phyloP scores from a whole-genome alignment of 257 asterid species.

The Solanum chiquidenum region DNA sequence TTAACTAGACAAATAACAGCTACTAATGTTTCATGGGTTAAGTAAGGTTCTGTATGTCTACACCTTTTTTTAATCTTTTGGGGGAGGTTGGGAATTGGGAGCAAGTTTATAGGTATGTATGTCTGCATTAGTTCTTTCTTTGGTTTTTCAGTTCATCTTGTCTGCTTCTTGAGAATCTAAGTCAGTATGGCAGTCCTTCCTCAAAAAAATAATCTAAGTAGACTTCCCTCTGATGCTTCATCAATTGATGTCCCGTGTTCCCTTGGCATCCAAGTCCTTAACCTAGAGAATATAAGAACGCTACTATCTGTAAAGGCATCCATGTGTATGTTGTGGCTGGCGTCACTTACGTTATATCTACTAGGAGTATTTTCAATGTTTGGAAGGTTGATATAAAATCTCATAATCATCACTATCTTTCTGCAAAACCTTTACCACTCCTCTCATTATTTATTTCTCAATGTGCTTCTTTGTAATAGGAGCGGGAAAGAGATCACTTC shows the following conservation, averaged over 20 bases:
- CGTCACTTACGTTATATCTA: neutral
- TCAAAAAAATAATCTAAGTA: neutral
- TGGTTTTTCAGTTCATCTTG: neutral
- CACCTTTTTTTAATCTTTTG: neutral
- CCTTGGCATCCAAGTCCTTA: neutral
- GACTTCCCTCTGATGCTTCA: neutral
- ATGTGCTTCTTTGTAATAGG: slow-evolving; percentile 34
- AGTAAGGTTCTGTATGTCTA: neutral
- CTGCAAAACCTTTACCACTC: neutral
- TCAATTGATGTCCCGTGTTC: neutral
- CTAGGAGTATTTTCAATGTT: neutral
- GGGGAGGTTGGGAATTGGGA: neutral
- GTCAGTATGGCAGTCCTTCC: neutral
- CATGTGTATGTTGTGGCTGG: neutral
- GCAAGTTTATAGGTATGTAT: neutral
- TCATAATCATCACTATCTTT: neutral
- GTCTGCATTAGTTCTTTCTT: neutral
- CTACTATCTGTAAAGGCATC: neutral
- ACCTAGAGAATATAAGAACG: neutral
- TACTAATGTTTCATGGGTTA: neutral
- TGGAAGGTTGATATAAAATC: neutral
- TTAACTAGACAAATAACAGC: neutral
- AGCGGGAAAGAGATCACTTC: slow-evolving; percentile 92
- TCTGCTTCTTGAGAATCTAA: neutral
- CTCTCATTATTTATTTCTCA: neutral